Percentiles rank a stretch among this genome's conserved stretches.
Conservation (phyloP, 148 eudicot species). For the Vaccinium macrocarpon region DNA sequence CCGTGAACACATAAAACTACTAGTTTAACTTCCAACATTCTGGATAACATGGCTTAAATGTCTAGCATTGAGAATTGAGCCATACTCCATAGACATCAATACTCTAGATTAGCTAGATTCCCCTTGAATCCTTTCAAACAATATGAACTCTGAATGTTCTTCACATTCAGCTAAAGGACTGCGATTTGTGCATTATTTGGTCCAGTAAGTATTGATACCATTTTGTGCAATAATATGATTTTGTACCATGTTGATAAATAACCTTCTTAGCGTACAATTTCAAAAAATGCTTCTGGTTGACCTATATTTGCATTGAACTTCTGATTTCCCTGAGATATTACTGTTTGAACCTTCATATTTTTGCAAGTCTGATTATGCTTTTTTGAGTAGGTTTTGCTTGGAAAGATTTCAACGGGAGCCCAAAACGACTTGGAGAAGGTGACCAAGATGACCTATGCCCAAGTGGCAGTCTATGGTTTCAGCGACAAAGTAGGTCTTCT, state of each 20-base stretch:
- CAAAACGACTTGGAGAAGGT: slow-evolving; percentile 95
- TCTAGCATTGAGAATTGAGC: neutral
- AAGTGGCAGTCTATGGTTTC: slow-evolving; percentile 91
- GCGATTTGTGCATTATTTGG: neutral
- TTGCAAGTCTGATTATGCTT: slow-evolving; percentile 6
- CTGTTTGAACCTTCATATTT: neutral
- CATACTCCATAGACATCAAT: neutral
- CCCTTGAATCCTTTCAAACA: neutral
- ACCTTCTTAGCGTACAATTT: neutral
- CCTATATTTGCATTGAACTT: neutral
- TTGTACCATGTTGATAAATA: neutral
- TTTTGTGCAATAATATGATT: neutral
- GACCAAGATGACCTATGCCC: slow-evolving; percentile 95
- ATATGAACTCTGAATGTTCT: neutral
- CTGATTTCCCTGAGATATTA: neutral
- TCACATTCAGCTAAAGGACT: neutral
- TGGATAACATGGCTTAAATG: neutral
- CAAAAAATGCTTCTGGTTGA: neutral
- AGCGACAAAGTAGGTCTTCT: slow-evolving; percentile 93
- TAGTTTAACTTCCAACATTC: neutral
- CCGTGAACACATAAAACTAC: neutral
- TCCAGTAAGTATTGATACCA: neutral
- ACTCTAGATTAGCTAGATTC: neutral
- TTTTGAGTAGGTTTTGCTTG: slow-evolving; percentile 61
- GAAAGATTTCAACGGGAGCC: slow-evolving; percentile 93